Evolutionary conservation across 2,329 filamentous ascomycete species (phyloP).

Genomic region (Graphiopsis chlorocephala): DNA sequence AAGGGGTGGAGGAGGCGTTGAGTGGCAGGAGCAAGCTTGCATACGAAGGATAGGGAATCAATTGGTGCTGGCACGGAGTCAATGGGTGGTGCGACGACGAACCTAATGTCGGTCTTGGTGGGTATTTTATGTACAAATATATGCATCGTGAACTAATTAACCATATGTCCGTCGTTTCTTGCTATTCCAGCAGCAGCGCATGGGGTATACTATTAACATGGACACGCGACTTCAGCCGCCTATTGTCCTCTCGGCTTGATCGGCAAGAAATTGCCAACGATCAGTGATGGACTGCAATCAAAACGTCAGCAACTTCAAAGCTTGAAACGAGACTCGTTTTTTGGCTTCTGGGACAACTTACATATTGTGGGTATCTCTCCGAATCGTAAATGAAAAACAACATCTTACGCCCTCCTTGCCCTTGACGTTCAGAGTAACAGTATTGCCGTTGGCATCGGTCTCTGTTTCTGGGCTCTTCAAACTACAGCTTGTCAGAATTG

Average conservation of each 20-base stretch:
- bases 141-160: not conserved
- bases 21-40: slow-evolving; percentile 16
- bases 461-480: slow-evolving; percentile 70
- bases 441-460: slow-evolving; percentile 33
- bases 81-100: not conserved
- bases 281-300: slow-evolving; percentile 72
- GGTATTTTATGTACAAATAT: not conserved
- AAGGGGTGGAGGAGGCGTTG: slow-evolving; percentile 22
- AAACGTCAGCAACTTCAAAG: not conserved
- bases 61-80: not conserved
- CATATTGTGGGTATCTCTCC: slow-evolving; percentile 94
- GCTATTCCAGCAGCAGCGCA: not conserved
- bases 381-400: slow-evolving; percentile 96
- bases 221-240: not conserved
- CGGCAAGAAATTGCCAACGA: slow-evolving; percentile 94
- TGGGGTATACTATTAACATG: not conserved
- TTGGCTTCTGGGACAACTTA: slow-evolving; percentile 50
- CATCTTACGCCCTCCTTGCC: slow-evolving; percentile 55
- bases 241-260: slow-evolving; percentile 52
- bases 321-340: slow-evolving; percentile 34
- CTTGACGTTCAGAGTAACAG: not conserved
- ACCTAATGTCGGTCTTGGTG: not conserved
- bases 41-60: not conserved
- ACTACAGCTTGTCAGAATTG: slow-evolving; percentile 88
- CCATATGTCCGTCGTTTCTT: not conserved